Base-by-base conservation (phyloP, 1,284 basidiomycete genomes). In the Coniferiporia weirii region DNA sequence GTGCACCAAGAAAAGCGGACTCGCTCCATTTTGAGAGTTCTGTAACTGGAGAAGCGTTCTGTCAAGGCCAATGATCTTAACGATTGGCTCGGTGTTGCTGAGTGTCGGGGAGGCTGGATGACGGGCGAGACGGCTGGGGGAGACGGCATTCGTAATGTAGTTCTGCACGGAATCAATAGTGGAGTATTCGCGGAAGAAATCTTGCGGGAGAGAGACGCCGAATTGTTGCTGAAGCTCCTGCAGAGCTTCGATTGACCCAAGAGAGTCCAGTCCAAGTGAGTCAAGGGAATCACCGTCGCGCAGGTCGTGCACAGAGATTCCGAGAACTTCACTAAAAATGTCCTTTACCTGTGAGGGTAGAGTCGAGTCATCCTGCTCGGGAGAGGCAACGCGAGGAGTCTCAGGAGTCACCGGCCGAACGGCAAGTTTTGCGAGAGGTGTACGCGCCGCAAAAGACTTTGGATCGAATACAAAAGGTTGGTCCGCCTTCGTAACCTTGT, bases 1-100 rank as follows among this genome's bases (percentile, higher is more conserved):
- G 64, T 90, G 86, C 12, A 90, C 74, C 19, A 90, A 75, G 59
- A 87, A 78, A 4, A 89, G 72, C 4, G 84, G 84, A 0, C 69
- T 59, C 0, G 58, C 61, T 1, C 62, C 53, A 0, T 59, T 60
- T 0, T 54, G 58, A 9, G 68, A 66, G 17, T 64, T 67, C 59
- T 84, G 83, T 47, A 85, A 61, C 9, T 66, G 67, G 3, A 75
- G 64, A 2, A 76, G 72, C 8, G 71, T 61, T 15, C 65, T 65
- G 51, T 73, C 67, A 1, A 73, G 64, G 46, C 62, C 57, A 15
- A 73, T 60, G n/a, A 62, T 54, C 9, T 61, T 68, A 13, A 49
- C 50, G 17, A 62, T 34, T 13, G 57, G 48, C n/a, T 59, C 60
- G 8, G 45, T 49, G 17, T 43, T 53, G 36, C 44, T 47, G 19